Percentiles rank a stretch among this genome's conserved stretches.
These are phyloP conservation scores for Alternaria triticina DNA, from an alignment of 2,329 filamentous ascomycete species.

Conservation along the genomic window DNA sequence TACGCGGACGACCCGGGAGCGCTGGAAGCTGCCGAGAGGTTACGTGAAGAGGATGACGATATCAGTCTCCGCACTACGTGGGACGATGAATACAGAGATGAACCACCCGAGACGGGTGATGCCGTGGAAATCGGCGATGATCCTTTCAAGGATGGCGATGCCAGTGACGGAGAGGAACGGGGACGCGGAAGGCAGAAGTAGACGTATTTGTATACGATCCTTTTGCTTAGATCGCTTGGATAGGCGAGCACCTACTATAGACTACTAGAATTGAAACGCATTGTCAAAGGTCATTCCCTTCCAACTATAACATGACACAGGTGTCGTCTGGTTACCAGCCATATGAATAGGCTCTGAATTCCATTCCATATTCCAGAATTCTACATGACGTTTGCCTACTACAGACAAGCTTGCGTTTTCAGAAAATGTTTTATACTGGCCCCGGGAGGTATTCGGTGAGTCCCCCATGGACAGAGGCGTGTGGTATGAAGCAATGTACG, in stretches of 20 bases:
- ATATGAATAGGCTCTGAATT: not conserved
- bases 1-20: constrained; percentile 56
- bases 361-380: not conserved
- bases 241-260: not conserved
- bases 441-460: not conserved
- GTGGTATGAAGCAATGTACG: not conserved
- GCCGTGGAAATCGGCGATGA: constrained; percentile 50
- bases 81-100: constrained; percentile 51
- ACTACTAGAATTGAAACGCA: not conserved
- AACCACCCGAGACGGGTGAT: constrained; percentile 51
- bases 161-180: constrained; percentile 29
- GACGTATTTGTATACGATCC: not conserved
- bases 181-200: constrained; percentile 8
- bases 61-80: constrained; percentile 60
- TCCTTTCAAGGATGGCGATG: constrained; percentile 54
- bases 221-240: not conserved
- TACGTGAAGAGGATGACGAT: constrained; percentile 59
- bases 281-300: not conserved
- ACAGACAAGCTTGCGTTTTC: not conserved
- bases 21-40: constrained; percentile 45
- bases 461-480: not conserved
- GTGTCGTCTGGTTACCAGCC: not conserved
- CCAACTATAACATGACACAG: not conserved
- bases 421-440: not conserved
- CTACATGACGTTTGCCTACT: not conserved